phyloP scores from a whole-genome alignment of 805 yeast species.

The Yarrowia hollandica region DNA sequence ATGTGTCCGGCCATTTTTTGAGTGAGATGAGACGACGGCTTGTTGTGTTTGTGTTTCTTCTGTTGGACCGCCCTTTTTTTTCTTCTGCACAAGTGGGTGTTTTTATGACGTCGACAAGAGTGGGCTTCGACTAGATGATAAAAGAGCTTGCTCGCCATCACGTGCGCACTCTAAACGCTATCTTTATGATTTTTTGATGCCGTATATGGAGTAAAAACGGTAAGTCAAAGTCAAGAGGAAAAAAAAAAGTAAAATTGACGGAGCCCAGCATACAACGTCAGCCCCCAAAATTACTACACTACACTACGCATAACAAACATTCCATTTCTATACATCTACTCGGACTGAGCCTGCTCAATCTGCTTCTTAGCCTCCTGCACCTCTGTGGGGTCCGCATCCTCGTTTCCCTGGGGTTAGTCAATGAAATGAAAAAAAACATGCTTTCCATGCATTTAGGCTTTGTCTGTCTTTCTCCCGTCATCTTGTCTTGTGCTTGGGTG shows the following conservation, averaged over 20 bases:
- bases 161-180: slow-evolving; percentile 13
- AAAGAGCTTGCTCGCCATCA: slow-evolving; percentile 10
- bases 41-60: neutral
- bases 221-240: neutral
- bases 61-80: too few species aligned
- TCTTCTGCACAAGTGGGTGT: too few species aligned
- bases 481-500: too few species aligned
- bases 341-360: slow-evolving; percentile 22
- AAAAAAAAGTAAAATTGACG: neutral
- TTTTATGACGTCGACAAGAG: neutral
- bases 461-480: too few species aligned
- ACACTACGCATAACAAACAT: too few species aligned
- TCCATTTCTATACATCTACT: neutral
- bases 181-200: neutral
- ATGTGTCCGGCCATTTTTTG: slow-evolving; percentile 19
- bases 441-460: too few species aligned
- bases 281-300: too few species aligned
- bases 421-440: neutral
- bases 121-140: neutral
- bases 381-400: slow-evolving; percentile 11
- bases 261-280: too few species aligned
- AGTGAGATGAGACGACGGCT: too few species aligned
- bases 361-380: slow-evolving; percentile 28
- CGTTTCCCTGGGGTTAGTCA: slow-evolving; percentile 22
- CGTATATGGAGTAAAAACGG: neutral